Evolutionary conservation across 768 basidiomycete genomes (phyloP), one percentile per base, ranked within the genome.

Genomic region (Trametes cinnabarina): DNA sequence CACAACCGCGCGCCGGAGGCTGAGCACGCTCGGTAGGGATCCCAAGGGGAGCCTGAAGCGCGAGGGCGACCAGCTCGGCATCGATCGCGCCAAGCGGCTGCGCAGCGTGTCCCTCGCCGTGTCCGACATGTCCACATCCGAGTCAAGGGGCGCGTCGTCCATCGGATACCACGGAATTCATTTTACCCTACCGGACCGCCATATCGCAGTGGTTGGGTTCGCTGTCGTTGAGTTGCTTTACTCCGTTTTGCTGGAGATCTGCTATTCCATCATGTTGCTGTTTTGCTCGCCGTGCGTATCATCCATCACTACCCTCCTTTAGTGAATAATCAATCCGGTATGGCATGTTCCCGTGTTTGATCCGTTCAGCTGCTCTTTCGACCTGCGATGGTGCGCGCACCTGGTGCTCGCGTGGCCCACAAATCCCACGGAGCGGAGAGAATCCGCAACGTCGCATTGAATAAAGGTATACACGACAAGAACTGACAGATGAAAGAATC

Each of bases 61-160:
- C 72, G 75, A 84, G 73, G 79, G 90, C 71, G 82, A 82, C 72
- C 75, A 79, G 55, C 68, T 83, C n/a, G 72, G 71, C 34, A 58
- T 74, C 30, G 76, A 78, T 47, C 68, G 77, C 39, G 68, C 71
- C 66, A 85, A 92, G 72, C 74, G 92, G 58, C 78, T 84, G 66
- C 70, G 82, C 55, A 84, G 90, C 63, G 83, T 78, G 10, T 89
- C 87, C 44, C 91, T 92, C 6, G 83, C 82, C 0, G 73, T 77
- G 34, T 82, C 82, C 67, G 82, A 83, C 51, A 64, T 84, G 72
- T 71, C 88, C 73, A 71, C 72, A 64, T 67, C 84, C 69, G 85
- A 93, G 72, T 82, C 85, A 0, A 69, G 82, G 92, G 91, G 1
- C 67, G 93, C 44, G 93, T 94, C 66, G 90, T 94, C 46, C 75